Base-by-base conservation (phyloP, 805 yeast species). In the Candida anglica region DNA sequence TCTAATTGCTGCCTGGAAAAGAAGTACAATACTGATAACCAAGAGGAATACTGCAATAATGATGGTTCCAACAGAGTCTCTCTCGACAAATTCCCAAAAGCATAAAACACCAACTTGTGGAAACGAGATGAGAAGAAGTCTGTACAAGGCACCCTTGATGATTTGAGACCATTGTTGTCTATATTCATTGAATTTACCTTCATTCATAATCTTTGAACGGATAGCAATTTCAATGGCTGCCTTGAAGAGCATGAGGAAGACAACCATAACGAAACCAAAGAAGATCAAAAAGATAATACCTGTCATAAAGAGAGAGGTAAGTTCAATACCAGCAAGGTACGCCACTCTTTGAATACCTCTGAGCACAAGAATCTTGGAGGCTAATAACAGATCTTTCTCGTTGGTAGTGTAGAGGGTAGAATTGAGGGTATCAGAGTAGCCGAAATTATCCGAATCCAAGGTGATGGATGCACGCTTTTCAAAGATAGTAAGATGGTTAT, bases 271-370 rank as follows among this genome's bases (percentile, higher is more conserved):
- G 53, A 75, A 86, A 13, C 75, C 80, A 58, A 77, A 83, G 58
- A 93, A 83, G 13, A 93, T 59, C 53, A 88, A 84, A 57, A 89
- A 86, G 7, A 83, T 81, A 27, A 87, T 76, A 35, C 89, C 86
- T 0, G 98, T 93, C 64, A 89, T 68, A 59, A 88, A 93, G 38
- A 93, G 59, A 52, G 78, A 80, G 16, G 96, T 81, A 45, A 91
- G 72, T 61, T 93, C 98, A 46, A 93, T 89, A 15, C 75, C 75
- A 8, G 96, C 86, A 47, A 81, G 61, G 55, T 68, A 93, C 0
- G 96, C 80, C 5, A 91, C 96, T 63, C 98, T 80, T 58, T 87
- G 86, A 40, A 93, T 81, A 46, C 98, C 98, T 53, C 95, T 77
- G 34, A 93, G 64, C 24, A 91, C 80, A 48, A 93, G 69, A 27